phyloP scores from a whole-genome alignment of 345 rosid species.

The Triadica sebifera region DNA sequence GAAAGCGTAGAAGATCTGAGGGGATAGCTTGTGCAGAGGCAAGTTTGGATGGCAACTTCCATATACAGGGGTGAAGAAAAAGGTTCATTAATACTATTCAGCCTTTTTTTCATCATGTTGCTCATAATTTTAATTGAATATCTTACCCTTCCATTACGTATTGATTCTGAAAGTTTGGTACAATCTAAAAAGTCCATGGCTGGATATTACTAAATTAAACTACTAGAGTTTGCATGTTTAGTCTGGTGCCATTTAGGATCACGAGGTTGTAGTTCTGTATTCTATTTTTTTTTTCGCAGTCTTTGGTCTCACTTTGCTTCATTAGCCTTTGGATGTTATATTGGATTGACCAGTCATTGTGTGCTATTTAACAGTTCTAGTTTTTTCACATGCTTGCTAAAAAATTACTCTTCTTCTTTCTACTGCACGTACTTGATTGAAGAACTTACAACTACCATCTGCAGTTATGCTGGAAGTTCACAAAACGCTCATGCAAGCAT shows the following conservation, averaged over 20 bases:
- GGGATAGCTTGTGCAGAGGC: slow-evolving; percentile 48
- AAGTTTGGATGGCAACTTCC: slow-evolving; percentile 93
- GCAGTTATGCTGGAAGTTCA: slow-evolving; percentile 78
- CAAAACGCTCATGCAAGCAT: slow-evolving; percentile 42
- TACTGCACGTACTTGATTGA: not conserved
- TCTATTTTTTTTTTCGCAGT: not conserved
- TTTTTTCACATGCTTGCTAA: not conserved
- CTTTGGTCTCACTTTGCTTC: not conserved
- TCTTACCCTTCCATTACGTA: not conserved
- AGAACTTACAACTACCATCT: slow-evolving; percentile 27
- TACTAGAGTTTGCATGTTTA: not conserved
- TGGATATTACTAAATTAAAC: slow-evolving; percentile 4
- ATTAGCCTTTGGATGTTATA: slow-evolving; percentile 6
- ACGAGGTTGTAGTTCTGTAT: not conserved
- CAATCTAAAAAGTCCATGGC: not conserved
- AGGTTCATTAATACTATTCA: slow-evolving; percentile 40
- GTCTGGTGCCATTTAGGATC: not conserved
- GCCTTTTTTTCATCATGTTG: not conserved
- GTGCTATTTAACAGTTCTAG: not conserved
- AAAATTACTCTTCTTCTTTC: not conserved
- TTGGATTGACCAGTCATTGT: not conserved
- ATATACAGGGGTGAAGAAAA: slow-evolving; percentile 86
- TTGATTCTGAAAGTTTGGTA: slow-evolving; percentile 4
- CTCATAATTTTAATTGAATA: not conserved
- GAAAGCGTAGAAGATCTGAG: slow-evolving; percentile 49